Evolutionary conservation across 192 early-diverging fungal genomes (phyloP), one percentile per base, ranked within the genome.

Genomic region (Backusella tarrabulga): DNA sequence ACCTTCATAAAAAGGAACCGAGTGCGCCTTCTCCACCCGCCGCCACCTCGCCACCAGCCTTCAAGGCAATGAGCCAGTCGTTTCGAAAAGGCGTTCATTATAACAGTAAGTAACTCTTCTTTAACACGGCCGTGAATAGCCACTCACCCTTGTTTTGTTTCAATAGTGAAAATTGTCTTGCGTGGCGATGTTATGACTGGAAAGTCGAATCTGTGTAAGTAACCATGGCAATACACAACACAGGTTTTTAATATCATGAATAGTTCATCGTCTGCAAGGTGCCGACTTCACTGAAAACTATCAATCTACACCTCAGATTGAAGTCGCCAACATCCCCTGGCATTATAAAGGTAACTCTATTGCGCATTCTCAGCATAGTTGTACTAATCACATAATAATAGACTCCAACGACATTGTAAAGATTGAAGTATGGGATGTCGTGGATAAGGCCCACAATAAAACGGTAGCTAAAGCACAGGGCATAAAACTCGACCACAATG

Each of bases 311-410:
- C 78, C 83, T 32, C 84, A 90, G 74, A 90, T 90, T 71, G 82
- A 90, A 76, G 88, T 90, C 4, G 85, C 87, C 19, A 90, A 90
- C 67, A 88, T 90, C 35, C 88, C 85, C 34, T 90, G 88, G 88
- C 81, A 85, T 50, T 86, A 90, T 73, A 79, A 82, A 73, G 85
- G 87, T 88, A 82, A 36, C n/a, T 71, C 29, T 32, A 32, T 32
- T 32, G 32, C 0, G 41, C 14, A 1, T 52, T 21, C 19, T 38
- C 38, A 40, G 11, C 38, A 40, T 1, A 11, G 8, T 3, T 1
- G 38, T 12, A 12, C 11, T 40, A 40, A 11, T 38, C 0, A 36
- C 34, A 7, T 36, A 36, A 7, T 36, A 36, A 11, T 63, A 88
- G 87, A 85, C 32, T 84, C 85, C 26, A 86, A 80, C 79, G 88